phyloP scores from a whole-genome alignment of 2,329 filamentous ascomycete species.

The Colletotrichum neosansevieriae region DNA sequence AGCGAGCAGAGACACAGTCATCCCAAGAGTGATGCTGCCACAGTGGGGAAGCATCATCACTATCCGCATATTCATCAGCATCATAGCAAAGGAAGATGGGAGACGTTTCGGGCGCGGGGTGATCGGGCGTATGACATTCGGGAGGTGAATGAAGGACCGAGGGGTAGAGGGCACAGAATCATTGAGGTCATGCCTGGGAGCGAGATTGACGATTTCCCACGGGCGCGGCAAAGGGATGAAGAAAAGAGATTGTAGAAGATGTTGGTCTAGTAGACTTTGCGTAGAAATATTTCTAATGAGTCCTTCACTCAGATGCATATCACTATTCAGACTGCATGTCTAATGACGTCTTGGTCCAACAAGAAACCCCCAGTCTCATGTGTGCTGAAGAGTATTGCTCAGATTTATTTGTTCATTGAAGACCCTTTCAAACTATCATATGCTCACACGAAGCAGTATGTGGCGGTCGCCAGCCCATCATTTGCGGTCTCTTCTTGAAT shows the following conservation, averaged over 20 bases:
- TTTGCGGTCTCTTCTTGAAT: no score
- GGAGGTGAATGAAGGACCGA: conserved; percentile 12
- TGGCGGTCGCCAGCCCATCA: no score
- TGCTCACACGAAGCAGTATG: no score
- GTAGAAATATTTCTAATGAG: no score
- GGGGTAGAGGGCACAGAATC: conserved; percentile 18
- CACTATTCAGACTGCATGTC: no score
- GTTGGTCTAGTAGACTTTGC: background rate
- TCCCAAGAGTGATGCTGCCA: conserved; percentile 26
- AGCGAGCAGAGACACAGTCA: background rate
- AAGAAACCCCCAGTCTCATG: no score
- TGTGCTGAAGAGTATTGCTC: no score
- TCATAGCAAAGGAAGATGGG: conserved; percentile 23
- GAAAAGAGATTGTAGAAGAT: background rate
- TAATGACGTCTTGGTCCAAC: no score
- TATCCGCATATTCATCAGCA: background rate
- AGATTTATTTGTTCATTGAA: no score
- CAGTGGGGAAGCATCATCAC: conserved; percentile 5
- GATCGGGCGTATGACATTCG: conserved; percentile 19
- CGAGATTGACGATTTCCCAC: conserved; percentile 15
- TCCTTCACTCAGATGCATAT: no score
- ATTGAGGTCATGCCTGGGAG: conserved; percentile 32
- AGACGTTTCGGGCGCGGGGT: conserved; percentile 1
- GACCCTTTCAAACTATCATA: no score
- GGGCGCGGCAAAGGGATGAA: background rate